Base-by-base conservation (phyloP, 2,329 filamentous ascomycete genomes). In the Fusarium verrucosum region DNA sequence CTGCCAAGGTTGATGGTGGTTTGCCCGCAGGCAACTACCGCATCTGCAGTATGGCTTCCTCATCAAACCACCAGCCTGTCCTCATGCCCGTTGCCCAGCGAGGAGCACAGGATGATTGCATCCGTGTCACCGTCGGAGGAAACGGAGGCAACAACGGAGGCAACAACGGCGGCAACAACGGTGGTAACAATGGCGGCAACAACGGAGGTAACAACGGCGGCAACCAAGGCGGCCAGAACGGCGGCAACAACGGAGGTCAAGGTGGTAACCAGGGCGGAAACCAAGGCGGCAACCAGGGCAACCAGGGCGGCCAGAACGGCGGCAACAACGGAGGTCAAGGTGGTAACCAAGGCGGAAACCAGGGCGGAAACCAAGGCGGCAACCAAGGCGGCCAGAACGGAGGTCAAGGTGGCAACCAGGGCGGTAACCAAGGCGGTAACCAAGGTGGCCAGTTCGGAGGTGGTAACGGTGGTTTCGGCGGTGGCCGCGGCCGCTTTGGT, bases 61-160 rank as follows among this genome's bases (percentile, higher is more conserved):
- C 87, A n/a, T 78, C 85, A 67, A 90, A 89, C 79, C 87, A 90
- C 72, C 86, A 89, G 77, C 85, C 86, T 54, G 85, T 88, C 10
- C 72, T 88, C 51, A 89, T 89, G 86, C 86, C 87, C 47, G 83
- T 89, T 50, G 87, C 87, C 52, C 87, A 89, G 77, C 85, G 87
- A 74, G 87, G 87, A 75, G 80, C 85, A 41, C 87, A 89, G 73
- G 87, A 90, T 69, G 87, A 89, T 72, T 89, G 87, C 73, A 78
- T 82, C 46, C 85, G 85, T 70, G 86, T 89, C 71, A 84, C 81
- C 40, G 85, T 87, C n/a, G 74, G 70, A n/a, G 70, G 62, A 5
- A 68, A 72, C 37, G 69, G 68, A 2, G 65, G 67, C 41, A 64
- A 61, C 28, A 64, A 55, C 30, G 50, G 54, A 7, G 62, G 61